Evolutionary conservation across 164 flowering plant genomes (phyloP).

Genomic region (Liquidambar formosana): DNA sequence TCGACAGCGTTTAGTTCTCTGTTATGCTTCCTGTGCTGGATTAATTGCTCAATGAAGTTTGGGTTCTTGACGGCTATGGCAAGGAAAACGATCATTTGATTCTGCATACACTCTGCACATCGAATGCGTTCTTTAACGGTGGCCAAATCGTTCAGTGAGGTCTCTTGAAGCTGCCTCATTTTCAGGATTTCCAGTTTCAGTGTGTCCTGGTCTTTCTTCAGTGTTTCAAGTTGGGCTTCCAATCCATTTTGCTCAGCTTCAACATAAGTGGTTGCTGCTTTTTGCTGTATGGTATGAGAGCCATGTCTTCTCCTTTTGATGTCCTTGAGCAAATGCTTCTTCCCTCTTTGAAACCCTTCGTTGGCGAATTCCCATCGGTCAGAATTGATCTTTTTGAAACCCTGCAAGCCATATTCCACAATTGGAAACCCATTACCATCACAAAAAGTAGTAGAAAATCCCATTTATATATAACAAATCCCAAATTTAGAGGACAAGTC

Average conservation of each 20-base stretch:
- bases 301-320: conserved; percentile 53
- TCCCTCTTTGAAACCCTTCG: conserved; percentile 62
- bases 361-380: conserved; percentile 83
- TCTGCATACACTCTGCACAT: conserved; percentile 46
- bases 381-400: conserved; percentile 64
- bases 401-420: conserved; percentile 31
- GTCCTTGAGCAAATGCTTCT: conserved; percentile 63
- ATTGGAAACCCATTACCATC: no score
- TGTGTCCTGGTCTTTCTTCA: conserved; percentile 43
- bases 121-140: conserved; percentile 45
- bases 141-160: conserved; percentile 29
- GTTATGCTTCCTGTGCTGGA: conserved; percentile 26
- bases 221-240: conserved; percentile 48
- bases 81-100: conserved; percentile 47
- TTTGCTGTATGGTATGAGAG: conserved; percentile 30
- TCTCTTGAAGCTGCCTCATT: conserved; percentile 54
- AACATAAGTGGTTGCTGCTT: conserved; percentile 8
- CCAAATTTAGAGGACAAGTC: not conserved
- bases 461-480: not conserved
- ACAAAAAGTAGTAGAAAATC: no score
- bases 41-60: conserved; percentile 35
- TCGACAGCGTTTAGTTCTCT: conserved; percentile 29
- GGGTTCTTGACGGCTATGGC: conserved; percentile 44
- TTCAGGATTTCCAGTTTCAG: conserved; percentile 52
- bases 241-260: conserved; percentile 28